Percentiles rank a stretch among this genome's conserved stretches.
phyloP scores from a whole-genome alignment of 108 stramenopile genomes.

The Pseudonitzschia multistriata region DNA sequence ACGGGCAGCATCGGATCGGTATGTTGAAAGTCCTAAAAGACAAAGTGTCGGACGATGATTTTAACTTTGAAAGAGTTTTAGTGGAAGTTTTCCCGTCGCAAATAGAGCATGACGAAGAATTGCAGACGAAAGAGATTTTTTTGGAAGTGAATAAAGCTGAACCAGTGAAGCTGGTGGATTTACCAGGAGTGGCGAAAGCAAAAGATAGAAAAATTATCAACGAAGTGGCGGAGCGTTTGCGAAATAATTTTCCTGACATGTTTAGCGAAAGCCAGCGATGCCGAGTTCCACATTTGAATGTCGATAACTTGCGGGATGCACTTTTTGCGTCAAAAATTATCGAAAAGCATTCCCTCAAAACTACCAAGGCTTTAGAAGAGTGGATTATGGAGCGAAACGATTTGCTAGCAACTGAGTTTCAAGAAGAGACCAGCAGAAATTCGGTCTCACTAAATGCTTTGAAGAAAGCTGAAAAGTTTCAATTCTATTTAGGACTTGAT shows the following conservation, averaged over 20 bases:
- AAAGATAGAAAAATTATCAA: constrained; percentile 61
- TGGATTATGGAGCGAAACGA: constrained; percentile 64
- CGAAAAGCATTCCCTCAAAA: constrained; percentile 46
- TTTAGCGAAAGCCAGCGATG: constrained; percentile 75
- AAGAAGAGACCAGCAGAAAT: constrained; percentile 17
- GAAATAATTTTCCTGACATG: constrained; percentile 68
- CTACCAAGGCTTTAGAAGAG: constrained; percentile 42
- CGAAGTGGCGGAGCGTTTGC: constrained; percentile 50
- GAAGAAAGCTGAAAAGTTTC: constrained; percentile 60
- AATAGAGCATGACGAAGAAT: constrained; percentile 20
- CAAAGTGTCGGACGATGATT: constrained; percentile 28
- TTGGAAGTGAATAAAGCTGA: constrained; percentile 88
- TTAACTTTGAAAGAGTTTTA: constrained; percentile 68
- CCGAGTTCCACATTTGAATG: constrained; percentile 81
- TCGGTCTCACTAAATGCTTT: constrained; percentile 45
- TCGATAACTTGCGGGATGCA: constrained; percentile 85
- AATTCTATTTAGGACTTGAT: constrained; percentile 85
- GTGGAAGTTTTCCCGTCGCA: constrained; percentile 71
- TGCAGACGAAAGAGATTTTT: constrained; percentile 68
- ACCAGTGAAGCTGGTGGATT: constrained; percentile 77
- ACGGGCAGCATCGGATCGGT: constrained; percentile 89
- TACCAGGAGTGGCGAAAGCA: constrained; percentile 64
- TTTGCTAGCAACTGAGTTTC: constrained; percentile 28
- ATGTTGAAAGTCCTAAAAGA: constrained; percentile 71
- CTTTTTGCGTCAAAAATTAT: constrained; percentile 75